Conservation (phyloP, 2,329 filamentous ascomycete species). For the Cercospora berteroae region DNA sequence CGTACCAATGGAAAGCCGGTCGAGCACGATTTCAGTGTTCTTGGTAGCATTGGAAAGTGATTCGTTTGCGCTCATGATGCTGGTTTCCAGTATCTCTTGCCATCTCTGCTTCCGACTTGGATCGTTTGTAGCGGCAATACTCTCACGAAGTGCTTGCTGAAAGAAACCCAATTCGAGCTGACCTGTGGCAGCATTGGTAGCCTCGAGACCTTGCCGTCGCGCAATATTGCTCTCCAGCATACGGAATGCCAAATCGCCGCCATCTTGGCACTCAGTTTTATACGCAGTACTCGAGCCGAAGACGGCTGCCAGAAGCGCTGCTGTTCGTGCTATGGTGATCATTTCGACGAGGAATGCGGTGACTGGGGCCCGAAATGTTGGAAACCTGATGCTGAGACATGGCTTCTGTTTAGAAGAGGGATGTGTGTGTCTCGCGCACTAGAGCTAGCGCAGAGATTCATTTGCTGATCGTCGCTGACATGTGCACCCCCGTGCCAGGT, state of each 20-base stretch:
- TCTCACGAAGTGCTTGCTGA: constrained; percentile 35
- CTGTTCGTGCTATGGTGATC: background rate
- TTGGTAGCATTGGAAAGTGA: constrained; percentile 26
- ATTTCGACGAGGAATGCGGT: background rate
- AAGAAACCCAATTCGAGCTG: constrained; percentile 37
- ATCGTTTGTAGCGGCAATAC: constrained; percentile 23
- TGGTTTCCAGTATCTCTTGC: constrained; percentile 22
- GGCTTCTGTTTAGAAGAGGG: background rate
- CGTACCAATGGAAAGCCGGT: constrained; percentile 37
- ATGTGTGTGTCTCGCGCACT: background rate
- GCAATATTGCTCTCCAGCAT: constrained; percentile 37
- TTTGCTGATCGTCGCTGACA: constrained; percentile 5
- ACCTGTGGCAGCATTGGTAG: constrained; percentile 23
- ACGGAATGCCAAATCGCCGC: constrained; percentile 22
- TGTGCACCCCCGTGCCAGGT: background rate
- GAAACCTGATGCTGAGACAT: background rate
- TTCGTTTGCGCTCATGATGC: constrained; percentile 25
- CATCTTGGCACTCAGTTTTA: constrained; percentile 11
- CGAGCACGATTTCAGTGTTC: constrained; percentile 32
- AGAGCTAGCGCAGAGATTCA: background rate
- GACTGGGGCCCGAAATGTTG: background rate
- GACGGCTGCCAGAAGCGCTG: background rate
- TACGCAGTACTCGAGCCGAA: background rate
- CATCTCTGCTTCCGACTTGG: constrained; percentile 14
- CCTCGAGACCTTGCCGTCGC: constrained; percentile 34